Evolutionary conservation across 345 rosid species (phyloP), one percentile per base, ranked within the genome.

Genomic region (Populus davidiana): DNA sequence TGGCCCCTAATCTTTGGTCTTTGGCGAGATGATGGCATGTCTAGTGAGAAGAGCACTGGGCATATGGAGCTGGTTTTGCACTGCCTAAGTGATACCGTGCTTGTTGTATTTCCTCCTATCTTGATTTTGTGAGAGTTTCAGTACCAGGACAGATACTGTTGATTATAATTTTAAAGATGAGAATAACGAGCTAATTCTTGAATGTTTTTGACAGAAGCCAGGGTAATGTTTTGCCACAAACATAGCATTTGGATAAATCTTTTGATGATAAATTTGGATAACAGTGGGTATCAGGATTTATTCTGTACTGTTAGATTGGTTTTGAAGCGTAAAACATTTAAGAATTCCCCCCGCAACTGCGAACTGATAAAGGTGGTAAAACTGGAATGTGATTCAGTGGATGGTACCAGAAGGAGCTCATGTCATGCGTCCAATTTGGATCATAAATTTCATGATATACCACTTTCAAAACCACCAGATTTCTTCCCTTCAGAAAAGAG

Each of bases 51-150:
- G 72, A 78, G 71, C 21, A 10, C 77, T 38, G 23, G 9, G 82
- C 70, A 41, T 44, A 74, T 81, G 69, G 80, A 33, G 52, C 33
- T 65, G 75, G 50, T 49, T 81, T 83, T 75, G 74, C 61, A 5
- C 69, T 76, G 76, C 56, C 64, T 5, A 18, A 18, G 35, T 39
- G 38, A 61, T 44, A 39, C 21, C 25, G 47, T 62, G 67, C 69
- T 72, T 59, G 56, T 61, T 77, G 81, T 64, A 76, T 78, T 78
- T 61, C 82, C 23, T 74, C 77, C 41, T 80, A 56, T 68, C 74
- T 49, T 59, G 7, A 50, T 69, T 77, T 59, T 70, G 29, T 6
- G 23, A 65, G 65, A 52, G 36, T 82, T 72, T 79, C 41, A 63
- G 47, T 69, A 23, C 54, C 72, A 67, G 54, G 29, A 14, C 39